Conservation (phyloP, 2,329 filamentous ascomycete species). For the Aspergillus pseudonomiae region DNA sequence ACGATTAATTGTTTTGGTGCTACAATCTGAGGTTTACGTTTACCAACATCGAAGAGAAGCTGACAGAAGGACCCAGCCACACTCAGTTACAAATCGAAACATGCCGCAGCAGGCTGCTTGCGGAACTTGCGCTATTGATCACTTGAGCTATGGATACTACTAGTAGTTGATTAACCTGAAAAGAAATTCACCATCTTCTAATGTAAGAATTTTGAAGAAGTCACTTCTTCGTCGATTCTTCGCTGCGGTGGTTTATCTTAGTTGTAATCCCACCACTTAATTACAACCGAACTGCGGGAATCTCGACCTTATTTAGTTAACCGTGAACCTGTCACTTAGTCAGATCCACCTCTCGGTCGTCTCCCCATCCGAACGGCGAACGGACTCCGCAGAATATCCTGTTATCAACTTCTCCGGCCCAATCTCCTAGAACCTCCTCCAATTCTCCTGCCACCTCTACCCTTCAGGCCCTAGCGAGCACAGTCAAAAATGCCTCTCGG, state of each 20-base stretch:
- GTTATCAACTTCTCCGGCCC: slow-evolving; percentile 18
- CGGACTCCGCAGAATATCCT: slow-evolving; percentile 17
- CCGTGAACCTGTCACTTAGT: slow-evolving; percentile 4
- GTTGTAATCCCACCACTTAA: not conserved
- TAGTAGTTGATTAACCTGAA: not conserved
- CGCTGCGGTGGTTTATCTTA: not conserved
- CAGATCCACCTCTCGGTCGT: slow-evolving; percentile 27
- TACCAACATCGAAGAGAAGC: slow-evolving; percentile 6
- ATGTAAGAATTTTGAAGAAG: not conserved
- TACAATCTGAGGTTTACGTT: not conserved
- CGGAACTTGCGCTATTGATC: not conserved
- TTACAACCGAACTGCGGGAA: not conserved
- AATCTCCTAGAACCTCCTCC: slow-evolving; percentile 2
- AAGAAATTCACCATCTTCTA: not conserved
- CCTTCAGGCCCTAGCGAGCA: slow-evolving; percentile 15
- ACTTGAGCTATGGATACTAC: not conserved
- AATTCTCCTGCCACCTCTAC: not conserved
- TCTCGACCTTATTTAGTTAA: not conserved
- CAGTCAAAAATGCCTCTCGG: slow-evolving; percentile 46
- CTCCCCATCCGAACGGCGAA: slow-evolving; percentile 24
- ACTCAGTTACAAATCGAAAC: not conserved
- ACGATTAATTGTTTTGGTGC: not conserved
- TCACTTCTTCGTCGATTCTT: not conserved
- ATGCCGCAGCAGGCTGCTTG: not conserved
- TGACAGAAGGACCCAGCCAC: slow-evolving; percentile 8